These are phyloP conservation scores for Aspergillus sp. DNA, from an alignment of 2,329 filamentous ascomycete species.

Conservation along the genomic window DNA sequence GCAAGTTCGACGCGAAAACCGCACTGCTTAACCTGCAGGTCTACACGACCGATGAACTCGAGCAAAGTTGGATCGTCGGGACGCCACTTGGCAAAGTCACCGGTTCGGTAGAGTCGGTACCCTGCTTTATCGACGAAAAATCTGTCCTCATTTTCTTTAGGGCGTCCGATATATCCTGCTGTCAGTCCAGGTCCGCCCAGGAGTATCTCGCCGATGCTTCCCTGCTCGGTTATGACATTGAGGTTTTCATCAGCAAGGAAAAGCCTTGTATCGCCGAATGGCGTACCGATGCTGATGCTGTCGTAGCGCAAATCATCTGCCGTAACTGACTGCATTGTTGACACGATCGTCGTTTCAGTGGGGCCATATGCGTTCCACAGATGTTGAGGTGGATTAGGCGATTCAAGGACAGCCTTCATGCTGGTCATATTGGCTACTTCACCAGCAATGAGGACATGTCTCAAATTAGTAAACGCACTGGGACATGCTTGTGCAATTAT, in stretches of 20 bases:
- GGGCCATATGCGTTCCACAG: slow-evolving; percentile 24
- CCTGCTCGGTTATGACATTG: slow-evolving; percentile 33
- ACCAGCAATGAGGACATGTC: slow-evolving; percentile 14
- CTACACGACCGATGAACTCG: slow-evolving; percentile 70
- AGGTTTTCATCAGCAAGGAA: slow-evolving; percentile 9
- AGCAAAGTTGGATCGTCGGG: slow-evolving; percentile 62
- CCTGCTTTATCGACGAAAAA: slow-evolving; percentile 60
- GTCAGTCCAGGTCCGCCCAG: slow-evolving; percentile 74
- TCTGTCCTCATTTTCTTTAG: slow-evolving; percentile 64
- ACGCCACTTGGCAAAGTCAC: slow-evolving; percentile 71
- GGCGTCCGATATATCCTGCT: slow-evolving; percentile 65
- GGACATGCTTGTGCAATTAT: slow-evolving; percentile 14
- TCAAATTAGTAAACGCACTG: slow-evolving; percentile 8
- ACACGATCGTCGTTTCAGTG: slow-evolving; percentile 18
- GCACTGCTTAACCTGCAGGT: slow-evolving; percentile 84
- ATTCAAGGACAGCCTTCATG: slow-evolving; percentile 13
- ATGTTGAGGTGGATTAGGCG: slow-evolving; percentile 10
- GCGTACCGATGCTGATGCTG: slow-evolving; percentile 14
- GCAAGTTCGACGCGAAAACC: slow-evolving; percentile 87
- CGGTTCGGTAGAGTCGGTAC: slow-evolving; percentile 74
- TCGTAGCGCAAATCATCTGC: slow-evolving; percentile 6
- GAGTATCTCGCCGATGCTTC: slow-evolving; percentile 77
- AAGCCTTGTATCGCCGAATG: slow-evolving; percentile 12
- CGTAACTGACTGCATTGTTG: slow-evolving; percentile 9
- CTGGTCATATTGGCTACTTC: slow-evolving; percentile 13